phyloP scores from a whole-genome alignment of 2,329 filamentous ascomycete genomes.

The Aspergillus brasiliensis region DNA sequence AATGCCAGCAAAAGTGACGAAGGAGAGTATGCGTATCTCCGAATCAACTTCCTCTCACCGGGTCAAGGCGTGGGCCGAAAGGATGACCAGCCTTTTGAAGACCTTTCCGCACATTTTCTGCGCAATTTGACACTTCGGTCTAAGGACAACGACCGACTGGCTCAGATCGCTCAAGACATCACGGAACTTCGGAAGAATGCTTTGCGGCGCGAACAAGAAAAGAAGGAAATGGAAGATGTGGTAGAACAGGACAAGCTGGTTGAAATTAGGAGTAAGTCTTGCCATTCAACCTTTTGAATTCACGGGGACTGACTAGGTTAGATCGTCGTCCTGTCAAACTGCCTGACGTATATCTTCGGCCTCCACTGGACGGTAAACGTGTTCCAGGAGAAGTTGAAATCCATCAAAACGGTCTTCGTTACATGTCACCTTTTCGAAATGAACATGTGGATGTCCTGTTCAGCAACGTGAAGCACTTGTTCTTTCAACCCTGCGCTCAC shows the following conservation, averaged over 20 bases:
- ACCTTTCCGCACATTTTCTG: conserved; percentile 92
- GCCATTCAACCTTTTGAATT: neutral
- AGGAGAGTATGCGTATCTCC: conserved; percentile 87
- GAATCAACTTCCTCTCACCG: conserved; percentile 96
- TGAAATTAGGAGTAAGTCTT: conserved; percentile 79
- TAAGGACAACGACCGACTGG: conserved; percentile 82
- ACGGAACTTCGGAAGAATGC: conserved; percentile 94
- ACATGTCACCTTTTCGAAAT: conserved; percentile 77
- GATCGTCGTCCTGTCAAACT: conserved; percentile 87
- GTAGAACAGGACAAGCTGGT: conserved; percentile 97
- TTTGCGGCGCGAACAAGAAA: conserved; percentile 91
- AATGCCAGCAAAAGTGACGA: conserved; percentile 98
- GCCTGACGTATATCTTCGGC: conserved; percentile 93
- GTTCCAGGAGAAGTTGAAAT: conserved; percentile 96
- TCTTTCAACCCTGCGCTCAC: conserved; percentile 96
- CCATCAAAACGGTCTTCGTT: conserved; percentile 97
- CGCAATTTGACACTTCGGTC: conserved; percentile 94
- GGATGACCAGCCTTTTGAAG: conserved; percentile 97
- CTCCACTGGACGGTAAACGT: conserved; percentile 93
- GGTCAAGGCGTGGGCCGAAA: conserved; percentile 96
- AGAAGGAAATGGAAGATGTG: conserved; percentile 99
- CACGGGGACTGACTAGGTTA: conserved; percentile 50
- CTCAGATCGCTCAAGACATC: conserved; percentile 88
- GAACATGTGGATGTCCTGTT: conserved; percentile 93
- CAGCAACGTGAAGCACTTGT: conserved; percentile 96